These are phyloP conservation scores for Fomitopsis serialis DNA, from an alignment of 768 basidiomycete species.

Conservation along the genomic window DNA sequence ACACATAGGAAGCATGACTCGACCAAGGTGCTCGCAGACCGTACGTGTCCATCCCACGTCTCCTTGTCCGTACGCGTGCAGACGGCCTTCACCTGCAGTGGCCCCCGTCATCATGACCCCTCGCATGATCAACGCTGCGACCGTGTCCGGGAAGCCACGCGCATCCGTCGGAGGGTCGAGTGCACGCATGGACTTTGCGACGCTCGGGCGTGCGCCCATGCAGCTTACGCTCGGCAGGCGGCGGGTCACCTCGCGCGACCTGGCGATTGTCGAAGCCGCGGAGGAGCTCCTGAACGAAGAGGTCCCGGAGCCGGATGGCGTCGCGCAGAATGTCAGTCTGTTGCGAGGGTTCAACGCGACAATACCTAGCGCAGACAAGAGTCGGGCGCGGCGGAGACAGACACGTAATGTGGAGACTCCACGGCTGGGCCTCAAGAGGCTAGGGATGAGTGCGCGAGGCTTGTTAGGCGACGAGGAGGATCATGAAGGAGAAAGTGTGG, in stretches of 20 bases:
- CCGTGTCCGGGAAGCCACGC: slow-evolving; percentile 50
- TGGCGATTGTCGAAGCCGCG: slow-evolving; percentile 78
- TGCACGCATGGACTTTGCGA: slow-evolving; percentile 62
- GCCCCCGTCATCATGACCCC: slow-evolving; percentile 91
- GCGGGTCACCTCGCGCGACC: slow-evolving; percentile 76
- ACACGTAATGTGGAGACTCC: slow-evolving; percentile 76
- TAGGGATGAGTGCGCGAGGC: slow-evolving; percentile 77
- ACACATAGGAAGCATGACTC: slow-evolving; percentile 58
- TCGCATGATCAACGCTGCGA: slow-evolving; percentile 67
- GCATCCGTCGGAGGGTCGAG: slow-evolving; percentile 30
- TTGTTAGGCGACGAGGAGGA: slow-evolving; percentile 48
- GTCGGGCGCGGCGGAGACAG: slow-evolving; percentile 70
- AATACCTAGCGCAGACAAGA: slow-evolving; percentile 81
- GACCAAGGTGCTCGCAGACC: slow-evolving; percentile 65
- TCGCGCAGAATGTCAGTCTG: slow-evolving; percentile 72
- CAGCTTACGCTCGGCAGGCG: slow-evolving; percentile 59
- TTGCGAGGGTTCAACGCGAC: slow-evolving; percentile 93
- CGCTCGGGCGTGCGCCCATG: slow-evolving; percentile 74
- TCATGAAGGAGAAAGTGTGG: slow-evolving; percentile 50
- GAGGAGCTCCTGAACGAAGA: slow-evolving; percentile 68
- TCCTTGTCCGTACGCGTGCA: slow-evolving; percentile 1
- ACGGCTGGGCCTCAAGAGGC: slow-evolving; percentile 69
- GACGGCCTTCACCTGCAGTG: slow-evolving; percentile 38
- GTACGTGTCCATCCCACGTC: slow-evolving; percentile 37
- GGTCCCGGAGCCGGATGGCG: slow-evolving; percentile 68